Evolutionary conservation across 2,329 filamentous ascomycete species (phyloP), one percentile per base, ranked within the genome.

Genomic region (Aspergillus ochraceoroseus): DNA sequence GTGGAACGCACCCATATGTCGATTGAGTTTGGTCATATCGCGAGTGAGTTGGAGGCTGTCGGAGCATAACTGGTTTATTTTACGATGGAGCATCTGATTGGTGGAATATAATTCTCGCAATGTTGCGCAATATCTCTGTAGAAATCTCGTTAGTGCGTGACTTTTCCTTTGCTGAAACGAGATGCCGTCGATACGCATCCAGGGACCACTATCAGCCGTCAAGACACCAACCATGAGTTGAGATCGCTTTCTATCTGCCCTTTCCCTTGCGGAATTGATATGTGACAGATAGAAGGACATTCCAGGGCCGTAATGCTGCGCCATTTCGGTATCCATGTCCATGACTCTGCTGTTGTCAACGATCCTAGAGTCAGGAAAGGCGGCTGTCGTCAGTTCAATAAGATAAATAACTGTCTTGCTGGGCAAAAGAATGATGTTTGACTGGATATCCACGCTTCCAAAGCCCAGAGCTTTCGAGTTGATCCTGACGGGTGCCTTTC

Each of bases 31-130:
- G 20, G 45, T 43, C 15, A 58, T 34, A 19, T 63, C 61, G 14
- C 47, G 44, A 26, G 54, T 47, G 31, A 61, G 58, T 8, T 39
- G 45, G 14, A 38, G 11, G 2, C 48, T 43, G 30, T 52, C 52
- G 8, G 28, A 41, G 13, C 48, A 50, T 13, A 63, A 14, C 40
- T 54, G 51, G 19, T 37, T 29, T 18, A 62, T 41, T 19, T 49
- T 55, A 17, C 33, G 28, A 20, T 58, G 50, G 22, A 63, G 50
- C 18, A 50, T 33, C n/a, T 55, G 36, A 36, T 63, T 62, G 40
- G 47, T 54, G 8, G 32, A 38, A 17, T 55, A 37, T 11, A 63
- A 46, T 4, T 53, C 49, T 9, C 30, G 41, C 11, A 57, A 46
- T 12, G 51, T 41, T 7, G 40, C 32, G 17, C 46, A 46, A 32